Evolutionary conservation across 2,329 filamentous ascomycete species (phyloP).

Genomic region (Zelopaecilomyces penicillatus): DNA sequence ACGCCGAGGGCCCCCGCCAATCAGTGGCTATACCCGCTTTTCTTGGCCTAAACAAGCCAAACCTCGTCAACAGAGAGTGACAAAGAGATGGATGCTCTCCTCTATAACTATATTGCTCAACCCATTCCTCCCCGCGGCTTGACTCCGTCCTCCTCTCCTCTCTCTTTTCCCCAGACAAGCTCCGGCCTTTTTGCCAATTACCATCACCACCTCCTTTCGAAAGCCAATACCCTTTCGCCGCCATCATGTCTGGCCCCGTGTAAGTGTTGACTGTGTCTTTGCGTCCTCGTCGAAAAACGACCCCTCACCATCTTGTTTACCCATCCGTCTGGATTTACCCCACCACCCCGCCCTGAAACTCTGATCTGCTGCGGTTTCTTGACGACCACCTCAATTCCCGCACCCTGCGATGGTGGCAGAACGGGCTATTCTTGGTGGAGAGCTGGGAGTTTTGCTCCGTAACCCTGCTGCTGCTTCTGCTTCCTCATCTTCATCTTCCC

Average conservation of each 20-base stretch:
- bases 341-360: constrained; percentile 30
- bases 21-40: constrained; percentile 17
- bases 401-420: constrained; percentile 17
- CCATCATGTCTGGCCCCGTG: constrained; percentile 58
- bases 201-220: not conserved
- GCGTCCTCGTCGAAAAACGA: constrained; percentile 3
- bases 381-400: constrained; percentile 27
- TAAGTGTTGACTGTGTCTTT: constrained; percentile 38
- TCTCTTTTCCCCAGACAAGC: not conserved
- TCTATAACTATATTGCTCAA: not conserved
- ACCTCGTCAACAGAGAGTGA: constrained; percentile 4
- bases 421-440: constrained; percentile 10
- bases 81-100: not conserved
- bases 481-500: not conserved
- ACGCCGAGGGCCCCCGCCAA: constrained; percentile 14
- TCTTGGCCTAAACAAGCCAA: constrained; percentile 16
- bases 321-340: constrained; percentile 23
- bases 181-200: not conserved
- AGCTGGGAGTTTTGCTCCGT: not conserved
- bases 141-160: constrained; percentile 2
- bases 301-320: constrained; percentile 17
- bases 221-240: not conserved
- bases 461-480: not conserved
- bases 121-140: constrained; percentile 4
- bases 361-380: constrained; percentile 12